Base-by-base conservation (phyloP, 2,329 filamentous ascomycete genomes). In the Chaetomium globosum region DNA sequence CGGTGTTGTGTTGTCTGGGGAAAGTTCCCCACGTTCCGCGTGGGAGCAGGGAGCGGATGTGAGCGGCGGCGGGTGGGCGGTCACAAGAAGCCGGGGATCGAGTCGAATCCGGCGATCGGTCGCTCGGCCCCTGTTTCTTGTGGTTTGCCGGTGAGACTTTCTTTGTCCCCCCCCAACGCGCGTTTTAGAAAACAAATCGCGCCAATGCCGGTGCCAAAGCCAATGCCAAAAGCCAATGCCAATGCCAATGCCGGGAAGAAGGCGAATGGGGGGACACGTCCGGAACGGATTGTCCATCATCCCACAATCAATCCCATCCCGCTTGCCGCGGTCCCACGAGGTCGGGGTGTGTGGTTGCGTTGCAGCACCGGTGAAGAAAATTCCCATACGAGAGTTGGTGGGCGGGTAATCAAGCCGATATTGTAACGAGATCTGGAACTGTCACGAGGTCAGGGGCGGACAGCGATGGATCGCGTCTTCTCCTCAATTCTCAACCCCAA, bases 301-400 rank as follows among this genome's bases (percentile, higher is more conserved):
- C 51, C 16, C 46, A 30, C 30, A 7, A n/a, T 31, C 56, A 55
- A 52, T 55, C 48, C 31, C 56, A 63, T 63, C 33, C 26, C 26
- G 31, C 39, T 28, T 57, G n/a, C 56, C 60, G 52, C 30, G 21
- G 53, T 64, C 53, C 57, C 57, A 64, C 48, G 58, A 49, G 49
- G 21, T 43, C 19, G 46, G 19, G 8, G 61, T 60, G 59, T 53
- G 66, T 53, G 66, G 60, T 67, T 63, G 60, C 63, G 43, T 58
- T 16, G 59, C 60, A 60, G 52, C 59, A 67, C 63, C 63, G 66
- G 66, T 67, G 56, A 67, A 63, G 55, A 53, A 28, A 64, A 60
- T 31, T 30, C 60, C n/a, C 30, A 46, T 19, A 23, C 30, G 33
- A 53, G 8, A 39, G 46, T 33, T 39, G 65, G 65, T 54, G 64